phyloP scores from a whole-genome alignment of 805 yeast genomes.

The Dipodascus albidus region DNA sequence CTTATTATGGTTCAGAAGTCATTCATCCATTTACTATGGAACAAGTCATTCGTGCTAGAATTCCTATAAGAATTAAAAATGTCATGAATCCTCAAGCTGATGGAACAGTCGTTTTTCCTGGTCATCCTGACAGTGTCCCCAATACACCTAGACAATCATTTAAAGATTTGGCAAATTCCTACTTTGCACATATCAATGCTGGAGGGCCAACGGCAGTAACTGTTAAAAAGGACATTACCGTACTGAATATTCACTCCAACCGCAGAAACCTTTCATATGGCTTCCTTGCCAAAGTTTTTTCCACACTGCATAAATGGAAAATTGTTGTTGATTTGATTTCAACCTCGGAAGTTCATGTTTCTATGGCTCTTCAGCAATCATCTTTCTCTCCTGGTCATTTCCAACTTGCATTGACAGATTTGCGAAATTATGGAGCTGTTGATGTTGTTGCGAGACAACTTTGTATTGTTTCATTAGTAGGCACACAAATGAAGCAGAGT shows the following conservation, averaged over 20 bases:
- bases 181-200: constrained; percentile 13
- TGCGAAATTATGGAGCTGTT: constrained; percentile 73
- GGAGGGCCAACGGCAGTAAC: constrained; percentile 84
- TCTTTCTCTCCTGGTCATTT: constrained; percentile 45
- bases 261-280: constrained; percentile 90
- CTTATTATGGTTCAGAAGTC: constrained; percentile 96
- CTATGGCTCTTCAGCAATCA: constrained; percentile 85
- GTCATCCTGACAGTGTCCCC: constrained; percentile 75
- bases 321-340: constrained; percentile 92
- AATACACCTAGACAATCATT: constrained; percentile 28
- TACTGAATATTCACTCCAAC: constrained; percentile 86
- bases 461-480: constrained; percentile 90
- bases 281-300: constrained; percentile 81
- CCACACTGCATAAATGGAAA: constrained; percentile 70
- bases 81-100: constrained; percentile 88
- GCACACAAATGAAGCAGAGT: constrained; percentile 92
- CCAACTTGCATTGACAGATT: constrained; percentile 64
- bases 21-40: constrained; percentile 98
- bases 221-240: constrained; percentile 85
- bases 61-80: constrained; percentile 93
- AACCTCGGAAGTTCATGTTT: constrained; percentile 95
- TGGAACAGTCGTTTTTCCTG: constrained; percentile 93
- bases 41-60: constrained; percentile 90
- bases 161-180: background rate
- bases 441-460: constrained; percentile 69